phyloP scores from a whole-genome alignment of 768 basidiomycete genomes.

The Tulasnella sp. region DNA sequence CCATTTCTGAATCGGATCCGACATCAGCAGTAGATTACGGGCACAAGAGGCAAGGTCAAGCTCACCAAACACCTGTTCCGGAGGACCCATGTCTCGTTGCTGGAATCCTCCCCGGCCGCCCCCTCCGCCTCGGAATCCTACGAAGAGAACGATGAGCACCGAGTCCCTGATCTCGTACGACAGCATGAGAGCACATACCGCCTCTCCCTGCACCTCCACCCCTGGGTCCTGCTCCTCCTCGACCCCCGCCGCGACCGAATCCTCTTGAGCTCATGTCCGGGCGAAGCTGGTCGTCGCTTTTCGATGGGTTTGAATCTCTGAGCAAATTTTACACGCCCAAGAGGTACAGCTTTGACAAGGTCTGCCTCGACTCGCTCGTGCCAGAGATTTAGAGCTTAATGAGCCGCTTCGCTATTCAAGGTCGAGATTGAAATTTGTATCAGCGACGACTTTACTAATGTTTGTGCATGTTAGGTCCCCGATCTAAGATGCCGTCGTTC shows the following conservation, averaged over 20 bases:
- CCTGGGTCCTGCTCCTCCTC: constrained; percentile 1
- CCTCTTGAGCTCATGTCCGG: constrained; percentile 6
- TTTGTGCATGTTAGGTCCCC: neutral
- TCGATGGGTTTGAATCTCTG: neutral
- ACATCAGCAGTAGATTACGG: neutral
- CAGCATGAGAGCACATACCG: neutral
- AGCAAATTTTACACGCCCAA: neutral
- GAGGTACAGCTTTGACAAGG: neutral
- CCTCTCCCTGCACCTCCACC: neutral
- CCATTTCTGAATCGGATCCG: constrained; percentile 52
- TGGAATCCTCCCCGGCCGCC: constrained; percentile 62
- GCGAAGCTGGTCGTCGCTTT: neutral
- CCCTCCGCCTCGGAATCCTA: constrained; percentile 29
- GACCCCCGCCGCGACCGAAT: neutral
- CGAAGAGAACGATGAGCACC: neutral
- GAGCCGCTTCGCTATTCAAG: neutral
- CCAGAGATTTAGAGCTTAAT: neutral
- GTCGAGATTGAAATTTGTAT: constrained; percentile 3
- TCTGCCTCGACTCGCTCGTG: neutral
- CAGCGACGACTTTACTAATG: neutral
- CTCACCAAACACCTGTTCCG: constrained; percentile 64
- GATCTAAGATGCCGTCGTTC: neutral
- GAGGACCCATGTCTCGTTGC: constrained; percentile 65
- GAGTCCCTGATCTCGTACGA: neutral
- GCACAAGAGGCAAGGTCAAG: neutral